These are phyloP conservation scores for Colletotrichum truncatum DNA, from an alignment of 2,329 filamentous ascomycete species.

Conservation along the genomic window DNA sequence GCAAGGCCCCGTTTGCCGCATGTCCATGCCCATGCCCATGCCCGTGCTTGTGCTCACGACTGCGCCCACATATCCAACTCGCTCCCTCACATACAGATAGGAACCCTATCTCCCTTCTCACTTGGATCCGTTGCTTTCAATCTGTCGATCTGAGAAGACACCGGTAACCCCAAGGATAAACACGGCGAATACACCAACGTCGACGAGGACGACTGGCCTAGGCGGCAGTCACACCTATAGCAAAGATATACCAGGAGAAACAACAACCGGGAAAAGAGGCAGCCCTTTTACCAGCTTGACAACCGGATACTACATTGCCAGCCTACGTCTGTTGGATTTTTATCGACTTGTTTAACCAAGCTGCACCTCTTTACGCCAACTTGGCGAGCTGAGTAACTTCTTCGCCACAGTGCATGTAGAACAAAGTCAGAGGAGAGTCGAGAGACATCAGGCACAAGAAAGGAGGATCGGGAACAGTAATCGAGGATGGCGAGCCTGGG, in stretches of 20 bases:
- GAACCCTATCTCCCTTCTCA: neutral
- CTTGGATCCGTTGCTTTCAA: neutral
- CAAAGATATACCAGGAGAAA: no score
- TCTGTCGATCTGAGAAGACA: no score
- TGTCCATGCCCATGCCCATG: neutral
- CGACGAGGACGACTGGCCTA: no score
- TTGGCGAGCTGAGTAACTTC: neutral
- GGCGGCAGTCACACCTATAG: no score
- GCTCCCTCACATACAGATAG: neutral
- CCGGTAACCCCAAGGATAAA: no score
- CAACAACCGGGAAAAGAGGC: no score
- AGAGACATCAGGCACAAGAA: neutral
- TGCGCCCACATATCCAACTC: neutral
- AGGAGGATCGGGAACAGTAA: neutral
- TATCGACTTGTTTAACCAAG: no score
- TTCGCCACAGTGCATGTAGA: neutral
- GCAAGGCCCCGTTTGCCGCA: constrained; percentile 8
- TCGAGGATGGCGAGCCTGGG: constrained; percentile 56
- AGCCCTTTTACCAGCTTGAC: no score
- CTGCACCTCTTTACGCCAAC: no score
- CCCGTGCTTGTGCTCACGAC: neutral
- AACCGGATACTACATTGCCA: no score
- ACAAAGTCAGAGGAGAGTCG: neutral
- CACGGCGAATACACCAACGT: no score
- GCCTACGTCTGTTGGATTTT: no score